Base-by-base conservation (phyloP, 1,284 basidiomycete species). In the Microstroma glucosiphilum region DNA sequence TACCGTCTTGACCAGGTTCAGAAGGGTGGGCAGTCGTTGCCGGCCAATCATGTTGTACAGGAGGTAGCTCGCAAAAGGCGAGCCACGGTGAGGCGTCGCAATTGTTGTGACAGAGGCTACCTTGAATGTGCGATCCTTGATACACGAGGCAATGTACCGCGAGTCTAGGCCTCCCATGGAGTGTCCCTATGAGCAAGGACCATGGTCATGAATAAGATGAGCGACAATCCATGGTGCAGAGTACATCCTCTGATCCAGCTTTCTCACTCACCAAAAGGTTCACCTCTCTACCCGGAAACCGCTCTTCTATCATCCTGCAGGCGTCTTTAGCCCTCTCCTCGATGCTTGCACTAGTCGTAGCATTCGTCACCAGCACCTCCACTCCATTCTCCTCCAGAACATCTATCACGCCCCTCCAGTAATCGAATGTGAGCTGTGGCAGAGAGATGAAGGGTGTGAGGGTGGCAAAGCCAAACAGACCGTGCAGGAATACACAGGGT, bases 131-230 rank as follows among this genome's bases (percentile, higher is more conserved):
- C 66, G 79, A 2, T 81, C 26, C 6, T 54, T 54, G n/a, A 83
- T 70, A 60, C 80, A 76, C 1, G 82, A 78, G 54, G 82, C 80
- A 46, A 97, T 84, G 79, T 91, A 94, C 51, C 93, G 85, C 73
- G 89, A 93, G 79, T 96, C 93, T 15, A 96, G 83, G 8, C 93
- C 93, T 23, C 93, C 92, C 92, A 94, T 96, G 72, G 88, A 90
- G 76, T 96, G 92, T n/a, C 88, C 91, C 30, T 37, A 9, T 37
- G 30, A 37, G 30, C 30, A 37, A 37, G 30, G 9, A 9, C 30
- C 30, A 37, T 3, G 9, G 30, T 9, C 30, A 37, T 3, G 30
- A 37, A 9, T 37, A 3, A 37, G 30, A 37, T 37, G 3, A 4
- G 4, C 9, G 4, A 37, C 30, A 9, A 37, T 4, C 30, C 30